Evolutionary conservation across 2,329 filamentous ascomycete genomes (phyloP), one percentile per base, ranked within the genome.

Genomic region (Thielaviopsis populi): DNA sequence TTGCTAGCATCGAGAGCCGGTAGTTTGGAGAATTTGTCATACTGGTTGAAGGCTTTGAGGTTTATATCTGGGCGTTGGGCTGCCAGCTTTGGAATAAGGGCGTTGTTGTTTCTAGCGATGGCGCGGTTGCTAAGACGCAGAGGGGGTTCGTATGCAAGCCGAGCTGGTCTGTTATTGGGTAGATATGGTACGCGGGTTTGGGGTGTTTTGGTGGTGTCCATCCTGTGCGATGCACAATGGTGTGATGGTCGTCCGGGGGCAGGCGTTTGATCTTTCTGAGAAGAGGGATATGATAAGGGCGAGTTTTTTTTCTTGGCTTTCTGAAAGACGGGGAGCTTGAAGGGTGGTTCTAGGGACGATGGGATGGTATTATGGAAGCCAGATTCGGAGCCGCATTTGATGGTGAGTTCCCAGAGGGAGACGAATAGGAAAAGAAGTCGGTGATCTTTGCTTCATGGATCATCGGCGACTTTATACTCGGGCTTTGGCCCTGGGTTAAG

Each of bases 21-120:
- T 13, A 59, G 33, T 42, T 59, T 27, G n/a, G 58, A 42, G 24
- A 10, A 24, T 3, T 11, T 59, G 19, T 53, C 33, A 11, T 50
- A 62, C 22, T 42, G 48, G 13, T 22, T 37, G 8, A 41, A 62
- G 27, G 33, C 19, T 10, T 17, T 22, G 17, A 19, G 7, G 30
- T 62, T 24, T 19, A 62, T 50, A n/a, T 62, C 61, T 13, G 30
- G 11, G 42, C 61, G 61, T 13, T 56, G 15, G 2, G 61, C 61
- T n/a, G 40, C 24, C 13, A 62, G 46, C 11, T 27, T 24, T 4
- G 46, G 61, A 42, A 62, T 27, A 3, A 53, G 13, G 3, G 30
- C 27, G 19, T 11, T 13, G 61, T 62, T 50, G 19, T 62, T 41
- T n/a, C 13, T 42, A 13, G 30, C 61, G 15, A 53, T 42, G 17